phyloP scores from a whole-genome alignment of 805 yeast species.

The Wickerhamomyces bovis region DNA sequence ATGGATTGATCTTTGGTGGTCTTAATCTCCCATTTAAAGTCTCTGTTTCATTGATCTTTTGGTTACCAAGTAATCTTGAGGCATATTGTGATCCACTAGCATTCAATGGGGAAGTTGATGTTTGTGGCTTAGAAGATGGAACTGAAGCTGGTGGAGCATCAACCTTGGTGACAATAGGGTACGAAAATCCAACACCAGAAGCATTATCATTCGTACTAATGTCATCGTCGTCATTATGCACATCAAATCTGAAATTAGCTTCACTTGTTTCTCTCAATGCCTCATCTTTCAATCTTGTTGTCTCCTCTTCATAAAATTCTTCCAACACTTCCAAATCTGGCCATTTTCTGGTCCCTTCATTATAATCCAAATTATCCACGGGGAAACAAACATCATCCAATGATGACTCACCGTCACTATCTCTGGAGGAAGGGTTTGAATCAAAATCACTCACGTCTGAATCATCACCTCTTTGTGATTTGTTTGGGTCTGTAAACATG shows the following conservation, averaged over 20 bases:
- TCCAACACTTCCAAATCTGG: conserved; percentile 75
- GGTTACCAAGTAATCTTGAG: conserved; percentile 26
- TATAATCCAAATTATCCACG: conserved; percentile 29
- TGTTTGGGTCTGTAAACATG: background rate
- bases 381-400: conserved; percentile 92
- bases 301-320: conserved; percentile 73
- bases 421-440: conserved; percentile 37
- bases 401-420: conserved; percentile 55
- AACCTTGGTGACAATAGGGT: conserved; percentile 38
- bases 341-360: conserved; percentile 45
- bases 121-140: background rate
- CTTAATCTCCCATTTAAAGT: conserved; percentile 58
- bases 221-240: conserved; percentile 22
- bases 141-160: conserved; percentile 29
- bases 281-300: conserved; percentile 38
- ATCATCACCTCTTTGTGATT: conserved; percentile 1
- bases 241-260: conserved; percentile 32
- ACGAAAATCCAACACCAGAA: conserved; percentile 31
- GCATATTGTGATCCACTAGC: conserved; percentile 6
- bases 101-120: conserved; percentile 1
- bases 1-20: conserved; percentile 71
- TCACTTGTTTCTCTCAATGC: conserved; percentile 33
- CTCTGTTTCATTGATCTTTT: conserved; percentile 50
- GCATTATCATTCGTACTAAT: conserved; percentile 2
- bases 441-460: conserved; percentile 23